Conservation (phyloP, 2,329 filamentous ascomycete genomes). For the Fusarium torreyae region DNA sequence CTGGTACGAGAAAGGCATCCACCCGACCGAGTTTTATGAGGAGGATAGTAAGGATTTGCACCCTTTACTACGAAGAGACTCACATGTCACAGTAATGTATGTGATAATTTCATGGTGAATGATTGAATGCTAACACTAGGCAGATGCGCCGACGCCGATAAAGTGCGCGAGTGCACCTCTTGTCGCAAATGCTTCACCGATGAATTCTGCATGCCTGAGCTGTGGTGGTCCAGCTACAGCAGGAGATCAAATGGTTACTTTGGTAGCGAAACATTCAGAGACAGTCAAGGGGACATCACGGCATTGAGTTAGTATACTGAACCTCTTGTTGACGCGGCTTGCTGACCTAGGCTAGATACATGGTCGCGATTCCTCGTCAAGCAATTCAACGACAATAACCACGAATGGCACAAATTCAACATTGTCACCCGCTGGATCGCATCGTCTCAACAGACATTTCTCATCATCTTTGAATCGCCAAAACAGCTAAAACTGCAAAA, state of each 20-base stretch:
- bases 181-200: slow-evolving; percentile 49
- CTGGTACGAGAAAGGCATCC: neutral
- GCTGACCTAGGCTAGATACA: slow-evolving; percentile 12
- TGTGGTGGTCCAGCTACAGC: slow-evolving; percentile 56
- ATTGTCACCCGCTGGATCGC: slow-evolving; percentile 30
- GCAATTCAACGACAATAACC: neutral
- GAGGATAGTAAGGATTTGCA: neutral
- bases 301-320: neutral
- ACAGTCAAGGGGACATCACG: neutral
- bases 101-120: accelerated
- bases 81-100: slow-evolving; percentile 33
- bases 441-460: slow-evolving; percentile 22
- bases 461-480: slow-evolving; percentile 22
- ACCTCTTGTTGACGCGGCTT: accelerated
- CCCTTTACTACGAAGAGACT: slow-evolving; percentile 3
- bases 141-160: slow-evolving; percentile 53
- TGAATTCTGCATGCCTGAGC: slow-evolving; percentile 33
- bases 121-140: accelerated
- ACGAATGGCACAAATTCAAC: slow-evolving; percentile 40
- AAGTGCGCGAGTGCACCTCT: slow-evolving; percentile 48
- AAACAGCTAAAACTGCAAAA: slow-evolving; percentile 1
- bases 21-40: slow-evolving; percentile 1
- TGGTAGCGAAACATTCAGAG: slow-evolving; percentile 54
- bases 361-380: slow-evolving; percentile 40
- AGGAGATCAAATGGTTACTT: slow-evolving; percentile 59